Percentiles rank a stretch among this genome's conserved stretches.
These are phyloP conservation scores for Rhizoclosmatium globosum DNA, from an alignment of 192 early-diverging fungal genomes.

Conservation along the genomic window DNA sequence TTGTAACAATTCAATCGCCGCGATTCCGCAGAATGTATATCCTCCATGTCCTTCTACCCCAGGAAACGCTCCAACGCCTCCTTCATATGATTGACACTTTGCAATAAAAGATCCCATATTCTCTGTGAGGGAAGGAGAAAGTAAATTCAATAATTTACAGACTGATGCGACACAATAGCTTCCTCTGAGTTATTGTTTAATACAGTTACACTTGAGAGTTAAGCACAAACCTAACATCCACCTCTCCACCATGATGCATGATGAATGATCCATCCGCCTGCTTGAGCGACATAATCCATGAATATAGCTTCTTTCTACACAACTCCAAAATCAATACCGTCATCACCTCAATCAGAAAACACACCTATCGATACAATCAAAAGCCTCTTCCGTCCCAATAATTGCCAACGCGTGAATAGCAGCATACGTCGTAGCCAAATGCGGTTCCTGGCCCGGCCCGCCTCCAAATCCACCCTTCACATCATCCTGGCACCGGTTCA, in stretches of 20 bases:
- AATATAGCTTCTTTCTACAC: slow-evolving; percentile 60
- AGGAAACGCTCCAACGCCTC: slow-evolving; percentile 86
- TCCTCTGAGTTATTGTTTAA: slow-evolving; percentile 22
- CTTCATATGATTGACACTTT: slow-evolving; percentile 90
- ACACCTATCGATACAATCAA: slow-evolving; percentile 68
- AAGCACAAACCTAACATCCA: slow-evolving; percentile 63
- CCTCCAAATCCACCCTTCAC: slow-evolving; percentile 85
- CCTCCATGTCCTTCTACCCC: slow-evolving; percentile 96
- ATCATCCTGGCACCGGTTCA: slow-evolving; percentile 70
- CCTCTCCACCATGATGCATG: slow-evolving; percentile 92
- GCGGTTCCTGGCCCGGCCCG: slow-evolving; percentile 84
- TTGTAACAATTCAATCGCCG: slow-evolving; percentile 82
- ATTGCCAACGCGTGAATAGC: slow-evolving; percentile 83
- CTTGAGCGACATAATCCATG: slow-evolving; percentile 86
- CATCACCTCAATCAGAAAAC: not conserved
- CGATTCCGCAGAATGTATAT: slow-evolving; percentile 93
- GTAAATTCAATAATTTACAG: slow-evolving; percentile 81
- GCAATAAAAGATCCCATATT: slow-evolving; percentile 76
- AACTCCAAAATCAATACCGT: not conserved
- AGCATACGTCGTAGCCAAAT: slow-evolving; percentile 91
- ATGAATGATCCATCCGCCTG: slow-evolving; percentile 86
- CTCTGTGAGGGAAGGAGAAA: slow-evolving; percentile 78
- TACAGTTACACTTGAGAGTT: slow-evolving; percentile 53
- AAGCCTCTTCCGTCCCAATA: slow-evolving; percentile 78
- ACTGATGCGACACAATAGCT: slow-evolving; percentile 85